These are phyloP conservation scores for Penicillium sp. DNA, from an alignment of 2,329 filamentous ascomycete genomes.

Conservation along the genomic window DNA sequence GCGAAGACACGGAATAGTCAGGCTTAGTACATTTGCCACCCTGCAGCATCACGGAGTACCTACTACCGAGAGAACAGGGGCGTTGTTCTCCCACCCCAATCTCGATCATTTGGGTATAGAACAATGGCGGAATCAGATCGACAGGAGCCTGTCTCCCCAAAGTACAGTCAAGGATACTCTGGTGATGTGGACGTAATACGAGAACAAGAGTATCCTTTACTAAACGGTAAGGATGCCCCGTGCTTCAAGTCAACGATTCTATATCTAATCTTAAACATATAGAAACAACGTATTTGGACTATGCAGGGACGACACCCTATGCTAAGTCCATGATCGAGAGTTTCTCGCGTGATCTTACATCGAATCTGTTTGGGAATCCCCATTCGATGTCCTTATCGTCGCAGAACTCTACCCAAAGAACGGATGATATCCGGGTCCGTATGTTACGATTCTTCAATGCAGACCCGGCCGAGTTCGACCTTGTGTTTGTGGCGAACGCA, in stretches of 20 bases:
- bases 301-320: slow-evolving; percentile 87
- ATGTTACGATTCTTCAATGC: slow-evolving; percentile 76
- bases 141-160: background rate
- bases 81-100: background rate
- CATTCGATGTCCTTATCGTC: slow-evolving; percentile 83
- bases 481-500: slow-evolving; percentile 89
- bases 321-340: slow-evolving; percentile 74
- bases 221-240: slow-evolving; percentile 32
- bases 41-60: background rate
- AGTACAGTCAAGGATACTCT: slow-evolving; percentile 37
- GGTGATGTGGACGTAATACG: slow-evolving; percentile 49
- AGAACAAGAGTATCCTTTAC: slow-evolving; percentile 46
- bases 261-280: slow-evolving; percentile 6
- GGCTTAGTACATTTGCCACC: background rate
- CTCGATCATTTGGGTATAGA: background rate
- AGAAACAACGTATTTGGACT: slow-evolving; percentile 82
- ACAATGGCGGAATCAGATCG: slow-evolving; percentile 1
- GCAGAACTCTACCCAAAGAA: slow-evolving; percentile 66
- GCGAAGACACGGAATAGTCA: background rate
- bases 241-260: background rate
- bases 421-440: slow-evolving; percentile 71
- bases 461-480: slow-evolving; percentile 73
- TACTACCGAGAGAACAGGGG: background rate
- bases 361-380: slow-evolving; percentile 81
- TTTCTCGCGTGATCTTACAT: slow-evolving; percentile 74